phyloP scores from a whole-genome alignment of 768 basidiomycete species.

The Pleurotus platypus region DNA sequence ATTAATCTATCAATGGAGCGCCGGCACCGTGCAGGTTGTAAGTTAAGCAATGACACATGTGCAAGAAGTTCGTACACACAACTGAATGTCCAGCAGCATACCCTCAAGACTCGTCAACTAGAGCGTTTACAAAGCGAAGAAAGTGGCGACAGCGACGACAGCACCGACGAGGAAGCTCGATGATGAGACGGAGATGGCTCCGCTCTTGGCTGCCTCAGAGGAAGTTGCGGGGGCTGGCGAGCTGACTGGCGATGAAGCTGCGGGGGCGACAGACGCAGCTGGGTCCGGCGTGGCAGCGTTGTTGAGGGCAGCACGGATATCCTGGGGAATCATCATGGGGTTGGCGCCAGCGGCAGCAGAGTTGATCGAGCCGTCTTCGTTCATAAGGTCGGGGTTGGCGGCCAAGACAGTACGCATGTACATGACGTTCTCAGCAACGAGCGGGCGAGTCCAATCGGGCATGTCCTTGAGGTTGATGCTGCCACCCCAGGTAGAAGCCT shows the following conservation, averaged over 20 bases:
- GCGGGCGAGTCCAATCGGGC: conserved; percentile 49
- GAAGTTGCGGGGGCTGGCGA: conserved; percentile 12
- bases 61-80: conserved; percentile 13
- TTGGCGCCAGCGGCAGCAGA: conserved; percentile 36
- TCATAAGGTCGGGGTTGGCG: conserved; percentile 46
- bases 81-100: not conserved
- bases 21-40: conserved; percentile 10
- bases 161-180: conserved; percentile 47
- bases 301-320: conserved; percentile 45
- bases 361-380: conserved; percentile 48
- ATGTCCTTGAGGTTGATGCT: conserved; percentile 56
- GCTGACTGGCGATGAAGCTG: conserved; percentile 12
- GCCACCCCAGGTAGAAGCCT: conserved; percentile 57
- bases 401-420: conserved; percentile 45
- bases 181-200: conserved; percentile 44
- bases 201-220: conserved; percentile 26
- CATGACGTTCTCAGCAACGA: conserved; percentile 55
- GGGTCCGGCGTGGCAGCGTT: conserved; percentile 25
- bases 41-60: conserved; percentile 11
- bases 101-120: too few species aligned
- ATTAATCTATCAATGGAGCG: conserved; percentile 10
- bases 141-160: conserved; percentile 39
- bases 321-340: conserved; percentile 58
- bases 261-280: too few species aligned
- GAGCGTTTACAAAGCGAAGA: conserved; percentile 43